Base-by-base conservation (phyloP, 2,329 filamentous ascomycete species). In the Botrytis paeoniae region DNA sequence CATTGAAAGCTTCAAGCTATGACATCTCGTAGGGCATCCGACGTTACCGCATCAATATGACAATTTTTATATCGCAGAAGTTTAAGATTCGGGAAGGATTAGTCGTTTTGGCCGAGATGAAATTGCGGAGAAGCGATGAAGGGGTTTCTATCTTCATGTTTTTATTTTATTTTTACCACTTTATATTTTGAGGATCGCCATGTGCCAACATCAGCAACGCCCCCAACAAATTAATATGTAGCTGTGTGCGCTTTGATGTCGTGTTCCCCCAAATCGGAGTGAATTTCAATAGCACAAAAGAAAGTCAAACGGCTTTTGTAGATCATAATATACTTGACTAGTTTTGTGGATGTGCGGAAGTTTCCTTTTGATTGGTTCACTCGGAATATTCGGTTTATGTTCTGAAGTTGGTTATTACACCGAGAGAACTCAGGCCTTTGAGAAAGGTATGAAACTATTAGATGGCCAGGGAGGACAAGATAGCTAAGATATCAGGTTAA, bases 251-350 rank as follows among this genome's bases (percentile, higher is more conserved):
- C 37, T 71, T 64, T 41, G 22, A 54, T 64, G 60, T 14, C 20
- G 69, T 71, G 32, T 51, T 22, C 61, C 60, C 41, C 45, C 69
- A 39, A 65, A 65, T 39, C 54, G 51, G 63, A 51, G n/a, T 20
- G 39, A 48, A 60, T 48, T 37, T 57, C 62, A 41, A 45, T 20
- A 72, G 62, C 63, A 71, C 20, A 51, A 37, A 20, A 29, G 37
- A 66, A 54, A 10, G 29, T 39, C 37, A 72, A 72, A 72, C 70
- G 70, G 62, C 32, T 61, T 51, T 60, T 29, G 63, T 69, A 69
- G 70, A 72, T 69, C 70, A 60, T 51, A 69, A 61, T 61, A 57
- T 66, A 60, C 65, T 32, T 69, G 54, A 72, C 29, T 39, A 54
- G 48, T 29, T 45, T 48, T 29, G 54, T 66, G 45, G 32, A 14